A percentile compares a stretch with the other conserved stretches of the same genome.
These are phyloP conservation scores for Exophiala lecanii-corni DNA, from an alignment of 2,329 filamentous ascomycete genomes.

Conservation along the genomic window DNA sequence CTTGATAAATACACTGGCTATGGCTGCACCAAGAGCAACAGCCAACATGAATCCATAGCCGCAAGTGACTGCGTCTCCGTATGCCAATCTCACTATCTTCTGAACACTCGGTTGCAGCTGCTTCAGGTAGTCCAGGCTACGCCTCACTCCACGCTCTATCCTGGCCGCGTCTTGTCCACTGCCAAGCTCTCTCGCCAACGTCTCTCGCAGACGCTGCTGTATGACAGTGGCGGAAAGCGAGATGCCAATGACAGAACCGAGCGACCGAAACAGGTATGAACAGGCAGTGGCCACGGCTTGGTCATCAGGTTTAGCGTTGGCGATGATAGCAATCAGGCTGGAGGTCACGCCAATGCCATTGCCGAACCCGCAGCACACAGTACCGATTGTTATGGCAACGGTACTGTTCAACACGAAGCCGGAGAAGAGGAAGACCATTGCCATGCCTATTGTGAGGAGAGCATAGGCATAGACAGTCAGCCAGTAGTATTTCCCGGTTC, in stretches of 20 bases:
- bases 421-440: conserved; percentile 54
- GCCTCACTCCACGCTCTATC: conserved; percentile 65
- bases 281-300: conserved; percentile 73
- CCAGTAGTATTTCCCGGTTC: conserved; percentile 67
- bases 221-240: conserved; percentile 67
- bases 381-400: conserved; percentile 52
- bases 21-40: conserved; percentile 46
- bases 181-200: conserved; percentile 51
- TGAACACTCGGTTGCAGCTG: conserved; percentile 58
- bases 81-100: conserved; percentile 60
- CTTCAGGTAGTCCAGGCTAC: conserved; percentile 66
- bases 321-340: conserved; percentile 63
- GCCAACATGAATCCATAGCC: conserved; percentile 49
- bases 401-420: conserved; percentile 50
- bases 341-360: conserved; percentile 63
- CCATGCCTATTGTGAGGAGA: conserved; percentile 50
- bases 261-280: conserved; percentile 73
- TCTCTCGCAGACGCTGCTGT: conserved; percentile 61
- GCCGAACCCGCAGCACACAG: conserved; percentile 51
- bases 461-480: conserved; percentile 58
- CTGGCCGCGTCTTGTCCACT: conserved; percentile 56
- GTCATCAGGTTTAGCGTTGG: conserved; percentile 62
- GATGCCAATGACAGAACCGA: conserved; percentile 63
- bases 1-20: conserved; percentile 48
- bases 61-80: conserved; percentile 53